Evolutionary conservation across 2,329 filamentous ascomycete genomes (phyloP).

Genomic region (Sporothrix pseudoabietina): DNA sequence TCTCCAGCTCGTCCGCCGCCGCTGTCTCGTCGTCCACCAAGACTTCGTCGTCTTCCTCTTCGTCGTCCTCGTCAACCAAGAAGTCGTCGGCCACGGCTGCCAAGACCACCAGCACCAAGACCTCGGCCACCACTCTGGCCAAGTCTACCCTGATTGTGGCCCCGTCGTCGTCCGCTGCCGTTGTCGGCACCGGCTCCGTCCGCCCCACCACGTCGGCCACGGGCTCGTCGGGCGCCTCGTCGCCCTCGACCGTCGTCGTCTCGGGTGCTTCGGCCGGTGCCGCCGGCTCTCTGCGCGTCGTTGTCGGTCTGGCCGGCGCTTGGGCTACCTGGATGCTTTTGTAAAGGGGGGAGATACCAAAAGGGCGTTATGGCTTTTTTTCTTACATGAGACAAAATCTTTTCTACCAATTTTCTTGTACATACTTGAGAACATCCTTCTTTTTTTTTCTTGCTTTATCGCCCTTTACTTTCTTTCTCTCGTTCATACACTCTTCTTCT

Average conservation of each 20-base stretch:
- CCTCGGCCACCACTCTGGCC: not conserved
- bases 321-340: conserved; percentile 15
- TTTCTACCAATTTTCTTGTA: conserved; percentile 7
- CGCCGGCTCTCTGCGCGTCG: not conserved
- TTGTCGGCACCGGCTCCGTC: conserved; percentile 1
- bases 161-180: not conserved
- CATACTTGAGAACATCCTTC: not conserved
- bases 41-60: not conserved
- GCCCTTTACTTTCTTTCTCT: conserved; percentile 6
- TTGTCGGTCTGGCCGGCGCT: conserved; percentile 5
- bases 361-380: not conserved
- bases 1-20: not conserved
- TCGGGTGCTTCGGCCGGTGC: conserved; percentile 8
- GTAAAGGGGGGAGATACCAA: not conserved
- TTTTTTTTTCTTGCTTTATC: not conserved
- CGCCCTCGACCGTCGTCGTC: conserved; percentile 20
- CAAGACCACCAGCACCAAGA: not conserved
- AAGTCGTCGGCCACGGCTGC: not conserved
- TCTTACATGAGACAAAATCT: conserved; percentile 10
- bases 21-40: not conserved
- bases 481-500: conserved; percentile 5
- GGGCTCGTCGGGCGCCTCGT: not conserved
- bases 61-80: not conserved
- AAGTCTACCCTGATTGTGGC: conserved; percentile 3
- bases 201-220: not conserved